Base-by-base conservation (phyloP, 2,329 filamentous ascomycete species). In the Neopestalotiopsis clavispora region DNA sequence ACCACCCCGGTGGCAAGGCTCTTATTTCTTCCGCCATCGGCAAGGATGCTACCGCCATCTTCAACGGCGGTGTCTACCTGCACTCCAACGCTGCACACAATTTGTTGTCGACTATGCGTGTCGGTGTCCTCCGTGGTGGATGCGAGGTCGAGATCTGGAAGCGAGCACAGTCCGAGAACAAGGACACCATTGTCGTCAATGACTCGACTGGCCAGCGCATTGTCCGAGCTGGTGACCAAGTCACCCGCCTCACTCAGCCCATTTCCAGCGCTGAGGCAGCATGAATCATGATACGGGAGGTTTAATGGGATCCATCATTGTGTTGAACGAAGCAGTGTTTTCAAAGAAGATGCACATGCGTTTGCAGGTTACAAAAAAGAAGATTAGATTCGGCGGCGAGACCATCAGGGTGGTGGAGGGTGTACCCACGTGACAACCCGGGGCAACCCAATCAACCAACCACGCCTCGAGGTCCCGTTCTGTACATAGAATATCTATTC, bases 181-280 rank as follows among this genome's bases (percentile, higher is more conserved):
- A 92, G 81, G 90, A 92, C 71, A 85, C 88, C 69, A 85, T 88
- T 70, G 87, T 89, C 72, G 85, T 91, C 75, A 92, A 91, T 78
- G 92, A 94, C 75, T 88, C 87, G 23, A 82, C 87, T 69, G 92
- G 92, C 67, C 86, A 92, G 78, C 87, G 90, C 66, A 91, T 95
- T 74, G 87, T 94, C 76, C 89, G 92, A 70, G 92, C 92, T 72
- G 92, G 92, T 64, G 86, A 89, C 75, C 92, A 95, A 81, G 87
- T 92, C 66, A 95, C 92, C 71, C 92, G 92, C 81, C 88, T 94
- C 70, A 84, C 89, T 13, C 89, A 93, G 80, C 91, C 92, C 60
- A 87, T 91, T 52, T 87, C 89, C 69, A 91, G 89, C 75, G 92
- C 92, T 70, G 91, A 91, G 82, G 91, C 92, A 70, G 92, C 92